Evolutionary conservation across 768 basidiomycete species (phyloP).

Genomic region (Boletus patriciae): DNA sequence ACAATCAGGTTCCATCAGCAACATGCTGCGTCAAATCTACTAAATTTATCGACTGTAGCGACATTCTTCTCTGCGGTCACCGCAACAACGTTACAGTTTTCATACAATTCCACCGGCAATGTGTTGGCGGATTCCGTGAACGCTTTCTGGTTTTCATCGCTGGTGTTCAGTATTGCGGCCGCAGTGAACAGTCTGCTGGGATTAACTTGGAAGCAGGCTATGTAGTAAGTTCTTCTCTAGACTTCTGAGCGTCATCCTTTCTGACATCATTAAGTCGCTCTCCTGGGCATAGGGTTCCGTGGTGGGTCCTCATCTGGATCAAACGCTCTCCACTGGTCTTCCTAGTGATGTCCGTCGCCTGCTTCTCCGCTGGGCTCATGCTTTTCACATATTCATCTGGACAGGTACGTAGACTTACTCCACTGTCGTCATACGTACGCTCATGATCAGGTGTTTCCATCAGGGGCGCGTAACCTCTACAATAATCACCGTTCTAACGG

Average conservation of each 20-base stretch:
- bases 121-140: constrained; percentile 46
- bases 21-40: constrained; percentile 47
- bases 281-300: constrained; percentile 54
- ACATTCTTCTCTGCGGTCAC: constrained; percentile 58
- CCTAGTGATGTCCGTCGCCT: constrained; percentile 79
- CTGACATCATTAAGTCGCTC: constrained; percentile 43
- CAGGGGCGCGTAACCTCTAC: constrained; percentile 63
- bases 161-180: constrained; percentile 55
- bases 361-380: constrained; percentile 77
- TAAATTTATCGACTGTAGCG: constrained; percentile 53
- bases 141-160: constrained; percentile 54
- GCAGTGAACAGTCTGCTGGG: constrained; percentile 55
- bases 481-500: constrained; percentile 73
- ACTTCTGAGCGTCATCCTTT: constrained; percentile 10
- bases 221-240: constrained; percentile 45
- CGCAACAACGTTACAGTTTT: constrained; percentile 50
- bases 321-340: constrained; percentile 81
- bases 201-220: constrained; percentile 56
- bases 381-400: constrained; percentile 73
- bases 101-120: constrained; percentile 36
- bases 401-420: constrained; percentile 47
- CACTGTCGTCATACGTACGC: constrained; percentile 22
- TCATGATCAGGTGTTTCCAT: constrained; percentile 10
- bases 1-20: constrained; percentile 56
- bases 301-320: constrained; percentile 77